phyloP scores from a whole-genome alignment of 768 basidiomycete genomes.

The Paxillus ammoniavirescens region DNA sequence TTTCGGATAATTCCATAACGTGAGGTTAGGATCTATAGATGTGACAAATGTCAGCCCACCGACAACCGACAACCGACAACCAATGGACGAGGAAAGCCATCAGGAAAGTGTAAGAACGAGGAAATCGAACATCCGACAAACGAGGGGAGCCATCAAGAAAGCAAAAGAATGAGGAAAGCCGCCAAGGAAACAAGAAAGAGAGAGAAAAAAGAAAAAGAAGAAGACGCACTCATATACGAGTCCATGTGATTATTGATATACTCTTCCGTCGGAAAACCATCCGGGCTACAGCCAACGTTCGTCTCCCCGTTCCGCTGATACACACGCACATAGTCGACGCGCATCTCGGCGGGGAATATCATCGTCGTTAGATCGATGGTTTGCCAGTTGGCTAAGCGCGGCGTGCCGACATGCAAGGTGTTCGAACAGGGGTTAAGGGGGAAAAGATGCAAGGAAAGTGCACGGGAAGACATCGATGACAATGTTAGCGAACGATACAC shows the following conservation, averaged over 20 bases:
- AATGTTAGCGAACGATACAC: too few relatives aligned
- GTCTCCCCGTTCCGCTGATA: conserved; percentile 44
- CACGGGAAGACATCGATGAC: too few relatives aligned
- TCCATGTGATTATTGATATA: conserved; percentile 47
- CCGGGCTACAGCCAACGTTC: conserved; percentile 52
- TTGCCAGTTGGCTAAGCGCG: conserved; percentile 60
- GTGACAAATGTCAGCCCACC: background rate
- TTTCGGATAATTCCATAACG: conserved; percentile 40
- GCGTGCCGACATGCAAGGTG: background rate
- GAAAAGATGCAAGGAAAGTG: too few relatives aligned
- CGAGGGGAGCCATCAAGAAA: too few relatives aligned
- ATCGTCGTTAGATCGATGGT: conserved; percentile 44
- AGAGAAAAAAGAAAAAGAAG: background rate
- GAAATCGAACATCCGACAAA: too few relatives aligned
- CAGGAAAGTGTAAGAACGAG: too few relatives aligned
- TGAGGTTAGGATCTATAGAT: conserved; percentile 40
- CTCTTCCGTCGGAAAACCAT: conserved; percentile 44
- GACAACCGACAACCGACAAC: background rate
- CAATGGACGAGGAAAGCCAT: too few relatives aligned
- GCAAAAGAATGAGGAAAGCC: too few relatives aligned
- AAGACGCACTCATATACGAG: conserved; percentile 57
- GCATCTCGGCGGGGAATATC: conserved; percentile 49
- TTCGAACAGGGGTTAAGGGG: too few relatives aligned
- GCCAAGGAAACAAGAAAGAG: too few relatives aligned
- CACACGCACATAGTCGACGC: conserved; percentile 61